These are phyloP conservation scores for Ustilago esculenta DNA, from an alignment of 1,284 basidiomycete genomes.

Conservation along the genomic window DNA sequence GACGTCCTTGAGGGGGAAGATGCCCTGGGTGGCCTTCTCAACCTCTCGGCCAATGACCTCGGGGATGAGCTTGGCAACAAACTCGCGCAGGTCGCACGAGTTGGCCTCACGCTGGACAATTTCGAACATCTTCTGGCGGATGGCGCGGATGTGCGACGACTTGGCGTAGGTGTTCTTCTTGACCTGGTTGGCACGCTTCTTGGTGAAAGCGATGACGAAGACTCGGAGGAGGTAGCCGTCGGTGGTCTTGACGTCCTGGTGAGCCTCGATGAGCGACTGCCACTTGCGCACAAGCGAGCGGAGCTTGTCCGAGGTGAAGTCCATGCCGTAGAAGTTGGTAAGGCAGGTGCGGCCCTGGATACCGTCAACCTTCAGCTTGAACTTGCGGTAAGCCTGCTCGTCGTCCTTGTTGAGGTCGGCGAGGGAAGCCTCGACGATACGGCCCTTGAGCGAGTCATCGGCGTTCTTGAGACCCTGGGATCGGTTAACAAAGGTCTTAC, in stretches of 20 bases:
- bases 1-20: slow-evolving; percentile 91
- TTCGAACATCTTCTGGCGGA: slow-evolving; percentile 99
- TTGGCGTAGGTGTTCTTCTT: slow-evolving; percentile 99
- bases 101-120: slow-evolving; percentile 97
- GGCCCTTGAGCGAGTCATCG: slow-evolving; percentile 97
- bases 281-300: slow-evolving; percentile 99
- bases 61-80: slow-evolving; percentile 94
- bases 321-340: slow-evolving; percentile 99
- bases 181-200: slow-evolving; percentile 94
- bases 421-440: slow-evolving; percentile 94
- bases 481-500: slow-evolving; percentile 98
- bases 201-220: slow-evolving; percentile 99
- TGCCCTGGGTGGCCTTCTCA: slow-evolving; percentile 94
- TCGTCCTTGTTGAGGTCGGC: slow-evolving; percentile 99
- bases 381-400: slow-evolving; percentile 99
- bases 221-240: slow-evolving; percentile 99
- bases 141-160: slow-evolving; percentile 92
- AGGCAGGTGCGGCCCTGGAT: slow-evolving; percentile 99
- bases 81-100: slow-evolving; percentile 95
- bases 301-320: slow-evolving; percentile 99
- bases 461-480: slow-evolving; percentile 99
- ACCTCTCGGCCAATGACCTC: slow-evolving; percentile 99
- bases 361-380: slow-evolving; percentile 96
- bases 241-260: slow-evolving; percentile 98
- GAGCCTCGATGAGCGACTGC: slow-evolving; percentile 98